phyloP scores from a whole-genome alignment of 306 rosid species.

The Dryas alaskensis region DNA sequence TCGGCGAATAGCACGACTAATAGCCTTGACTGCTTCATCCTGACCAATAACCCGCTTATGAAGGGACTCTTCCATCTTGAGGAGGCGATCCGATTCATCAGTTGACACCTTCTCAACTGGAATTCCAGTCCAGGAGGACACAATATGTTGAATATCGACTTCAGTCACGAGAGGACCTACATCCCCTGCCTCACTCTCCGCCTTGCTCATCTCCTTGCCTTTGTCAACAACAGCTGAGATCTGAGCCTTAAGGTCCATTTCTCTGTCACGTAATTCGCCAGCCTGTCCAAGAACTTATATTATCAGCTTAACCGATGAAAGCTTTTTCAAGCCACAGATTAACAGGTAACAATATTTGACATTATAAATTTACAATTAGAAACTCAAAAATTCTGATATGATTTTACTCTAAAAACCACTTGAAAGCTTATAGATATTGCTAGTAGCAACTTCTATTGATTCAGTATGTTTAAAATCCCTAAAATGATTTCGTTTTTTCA shows the following conservation, averaged over 20 bases:
- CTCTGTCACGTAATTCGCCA: constrained; percentile 87
- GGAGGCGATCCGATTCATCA: constrained; percentile 93
- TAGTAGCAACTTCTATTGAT: background rate
- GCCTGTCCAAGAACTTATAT: constrained; percentile 50
- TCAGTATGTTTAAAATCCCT: background rate
- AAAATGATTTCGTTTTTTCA: background rate
- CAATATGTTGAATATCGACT: constrained; percentile 87
- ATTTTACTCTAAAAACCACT: background rate
- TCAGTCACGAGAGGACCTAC: constrained; percentile 81
- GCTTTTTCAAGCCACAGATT: background rate
- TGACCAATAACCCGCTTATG: constrained; percentile 86
- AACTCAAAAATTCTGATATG: background rate
- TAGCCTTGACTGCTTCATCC: constrained; percentile 93
- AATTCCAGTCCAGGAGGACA: constrained; percentile 91
- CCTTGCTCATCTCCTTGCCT: constrained; percentile 95
- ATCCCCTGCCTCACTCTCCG: constrained; percentile 93
- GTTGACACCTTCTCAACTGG: constrained; percentile 94
- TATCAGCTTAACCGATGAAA: constrained; percentile 1
- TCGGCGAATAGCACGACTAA: constrained; percentile 87
- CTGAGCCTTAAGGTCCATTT: constrained; percentile 91
- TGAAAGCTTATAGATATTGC: background rate
- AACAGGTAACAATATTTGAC: background rate
- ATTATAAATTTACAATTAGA: background rate
- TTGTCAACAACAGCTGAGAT: constrained; percentile 74
- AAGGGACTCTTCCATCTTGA: constrained; percentile 95